A percentile compares a stretch with the other conserved stretches of the same genome.
Evolutionary conservation across 805 yeast species (phyloP).

Genomic region (Cyberlindnera xylosilytica): DNA sequence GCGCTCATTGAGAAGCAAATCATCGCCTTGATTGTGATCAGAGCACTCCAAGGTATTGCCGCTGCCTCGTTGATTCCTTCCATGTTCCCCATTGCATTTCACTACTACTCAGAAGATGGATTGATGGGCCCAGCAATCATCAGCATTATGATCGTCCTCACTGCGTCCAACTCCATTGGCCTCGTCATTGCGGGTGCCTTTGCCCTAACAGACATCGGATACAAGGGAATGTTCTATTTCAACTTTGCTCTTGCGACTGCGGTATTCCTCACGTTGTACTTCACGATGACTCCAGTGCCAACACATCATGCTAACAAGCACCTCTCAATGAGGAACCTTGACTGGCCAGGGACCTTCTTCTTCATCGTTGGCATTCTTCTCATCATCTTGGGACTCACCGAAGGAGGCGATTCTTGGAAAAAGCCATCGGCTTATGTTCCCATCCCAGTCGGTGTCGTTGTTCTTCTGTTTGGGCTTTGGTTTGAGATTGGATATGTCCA

Average conservation of each 20-base stretch:
- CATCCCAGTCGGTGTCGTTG: slow-evolving; percentile 35
- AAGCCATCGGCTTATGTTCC: slow-evolving; percentile 40
- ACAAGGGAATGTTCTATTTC: slow-evolving; percentile 37
- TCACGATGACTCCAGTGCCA: slow-evolving; percentile 22
- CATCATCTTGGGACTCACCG: slow-evolving; percentile 42
- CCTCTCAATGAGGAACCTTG: slow-evolving; percentile 29
- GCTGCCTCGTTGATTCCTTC: slow-evolving; percentile 41
- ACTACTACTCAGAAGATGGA: slow-evolving; percentile 27
- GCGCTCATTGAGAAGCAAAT: slow-evolving; percentile 34
- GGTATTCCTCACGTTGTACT: slow-evolving; percentile 22
- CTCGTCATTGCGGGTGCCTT: slow-evolving; percentile 45
- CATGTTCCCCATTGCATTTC: slow-evolving; percentile 32
- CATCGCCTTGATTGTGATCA: slow-evolving; percentile 37
- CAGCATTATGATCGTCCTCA: slow-evolving; percentile 27
- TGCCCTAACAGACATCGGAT: slow-evolving; percentile 34
- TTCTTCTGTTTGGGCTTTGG: slow-evolving; percentile 25
- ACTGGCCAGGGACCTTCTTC: slow-evolving; percentile 33
- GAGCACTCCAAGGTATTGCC: slow-evolving; percentile 44
- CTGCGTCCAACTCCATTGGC: slow-evolving; percentile 37
- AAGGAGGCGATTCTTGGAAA: slow-evolving; percentile 42
- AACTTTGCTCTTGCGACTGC: slow-evolving; percentile 32
- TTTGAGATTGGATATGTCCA: slow-evolving; percentile 30
- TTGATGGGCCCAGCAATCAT: slow-evolving; percentile 27
- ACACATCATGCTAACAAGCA: slow-evolving; percentile 1
- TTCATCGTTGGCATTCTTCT: slow-evolving; percentile 35